Conservation (phyloP, 306 rosid genomes). For the Gynostemma pentaphyllum region DNA sequence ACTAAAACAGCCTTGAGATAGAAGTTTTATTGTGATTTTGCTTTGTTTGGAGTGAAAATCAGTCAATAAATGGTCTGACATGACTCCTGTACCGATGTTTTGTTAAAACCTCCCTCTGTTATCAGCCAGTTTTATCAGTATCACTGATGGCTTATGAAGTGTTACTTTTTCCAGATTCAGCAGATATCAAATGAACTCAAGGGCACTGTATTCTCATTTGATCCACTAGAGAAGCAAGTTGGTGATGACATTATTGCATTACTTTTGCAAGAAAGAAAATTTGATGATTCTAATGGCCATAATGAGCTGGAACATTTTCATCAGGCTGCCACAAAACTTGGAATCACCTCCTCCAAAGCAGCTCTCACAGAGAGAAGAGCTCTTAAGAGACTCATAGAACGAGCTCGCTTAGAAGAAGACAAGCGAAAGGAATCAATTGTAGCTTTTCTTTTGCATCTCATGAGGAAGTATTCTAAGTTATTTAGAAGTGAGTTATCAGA, state of each 20-base stretch:
- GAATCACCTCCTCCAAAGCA: slow-evolving; percentile 85
- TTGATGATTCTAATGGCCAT: slow-evolving; percentile 43
- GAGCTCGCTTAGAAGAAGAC: slow-evolving; percentile 91
- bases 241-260: slow-evolving; percentile 71
- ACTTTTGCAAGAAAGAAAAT: slow-evolving; percentile 86
- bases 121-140: neutral
- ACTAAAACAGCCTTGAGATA: neutral
- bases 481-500: slow-evolving; percentile 83
- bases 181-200: slow-evolving; percentile 62
- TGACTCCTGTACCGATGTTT: neutral
- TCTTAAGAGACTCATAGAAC: slow-evolving; percentile 77
- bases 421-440: slow-evolving; percentile 95
- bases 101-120: neutral
- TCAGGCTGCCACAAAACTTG: slow-evolving; percentile 82
- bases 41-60: neutral
- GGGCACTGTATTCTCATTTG: slow-evolving; percentile 44
- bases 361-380: slow-evolving; percentile 97
- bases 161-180: slow-evolving; percentile 46
- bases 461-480: slow-evolving; percentile 92
- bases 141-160: neutral
- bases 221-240: slow-evolving; percentile 81
- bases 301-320: slow-evolving; percentile 94
- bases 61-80: neutral
- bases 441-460: slow-evolving; percentile 82
- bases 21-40: neutral